A percentile compares a stretch with the other conserved stretches of the same genome.
These are phyloP conservation scores for Ailanthus altissimus DNA, from an alignment of 345 rosid species.

Conservation along the genomic window DNA sequence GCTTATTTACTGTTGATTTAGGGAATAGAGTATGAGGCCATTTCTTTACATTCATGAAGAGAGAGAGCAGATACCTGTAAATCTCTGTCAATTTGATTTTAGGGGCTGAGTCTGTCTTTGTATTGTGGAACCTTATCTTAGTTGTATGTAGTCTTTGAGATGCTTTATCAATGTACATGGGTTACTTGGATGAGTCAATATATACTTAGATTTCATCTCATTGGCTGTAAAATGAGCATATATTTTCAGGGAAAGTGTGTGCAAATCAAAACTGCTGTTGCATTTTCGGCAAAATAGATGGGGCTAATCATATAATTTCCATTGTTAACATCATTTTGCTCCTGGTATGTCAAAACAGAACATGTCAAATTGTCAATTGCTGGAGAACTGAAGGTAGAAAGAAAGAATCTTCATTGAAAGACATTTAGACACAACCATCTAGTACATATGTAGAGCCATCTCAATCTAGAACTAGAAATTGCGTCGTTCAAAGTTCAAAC, in stretches of 20 bases:
- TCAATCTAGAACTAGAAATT: background rate
- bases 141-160: constrained; percentile 29
- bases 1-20: constrained; percentile 22
- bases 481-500: background rate
- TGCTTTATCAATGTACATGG: constrained; percentile 41
- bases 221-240: constrained; percentile 11
- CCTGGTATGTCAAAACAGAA: background rate
- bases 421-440: background rate
- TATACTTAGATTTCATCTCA: constrained; percentile 31
- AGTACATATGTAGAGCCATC: background rate
- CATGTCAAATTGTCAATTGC: background rate
- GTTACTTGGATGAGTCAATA: constrained; percentile 29
- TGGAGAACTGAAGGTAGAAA: background rate
- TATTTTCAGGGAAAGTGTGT: background rate
- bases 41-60: constrained; percentile 33
- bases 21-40: constrained; percentile 22
- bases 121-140: constrained; percentile 16
- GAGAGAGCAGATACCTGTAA: constrained; percentile 40
- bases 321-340: background rate
- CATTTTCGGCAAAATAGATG: too few relatives aligned
- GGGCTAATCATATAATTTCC: background rate
- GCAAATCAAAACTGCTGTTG: background rate
- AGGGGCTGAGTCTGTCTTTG: constrained; percentile 24
- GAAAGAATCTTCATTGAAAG: background rate
- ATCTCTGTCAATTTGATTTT: constrained; percentile 30